These are phyloP conservation scores for Narthecium ossifragum DNA, from an alignment of 106 monocot genomes.

Conservation along the genomic window DNA sequence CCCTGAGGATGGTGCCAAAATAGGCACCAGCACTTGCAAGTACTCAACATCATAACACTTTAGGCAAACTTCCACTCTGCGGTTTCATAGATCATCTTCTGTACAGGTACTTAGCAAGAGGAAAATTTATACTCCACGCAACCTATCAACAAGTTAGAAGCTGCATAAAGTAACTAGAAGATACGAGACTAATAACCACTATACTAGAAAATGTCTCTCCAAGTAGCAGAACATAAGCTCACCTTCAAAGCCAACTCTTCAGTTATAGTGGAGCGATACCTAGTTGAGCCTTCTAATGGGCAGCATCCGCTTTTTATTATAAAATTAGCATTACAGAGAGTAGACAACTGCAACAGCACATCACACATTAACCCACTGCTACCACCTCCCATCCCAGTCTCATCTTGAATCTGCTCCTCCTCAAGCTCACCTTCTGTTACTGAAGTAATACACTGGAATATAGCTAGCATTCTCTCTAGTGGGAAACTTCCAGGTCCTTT, in stretches of 20 bases:
- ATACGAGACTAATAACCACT: no score
- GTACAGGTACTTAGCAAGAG: conserved; percentile 74
- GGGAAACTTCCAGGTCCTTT: conserved; percentile 96
- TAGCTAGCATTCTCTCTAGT: conserved; percentile 81
- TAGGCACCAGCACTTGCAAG: no score
- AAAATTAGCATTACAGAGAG: conserved; percentile 90
- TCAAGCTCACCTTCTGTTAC: conserved; percentile 38
- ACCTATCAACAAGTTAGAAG: conserved; percentile 66
- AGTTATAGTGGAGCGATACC: conserved; percentile 71
- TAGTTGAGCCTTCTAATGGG: conserved; percentile 75
- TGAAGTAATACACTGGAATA: conserved; percentile 90
- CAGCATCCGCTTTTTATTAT: conserved; percentile 62
- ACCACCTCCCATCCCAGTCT: conserved; percentile 6
- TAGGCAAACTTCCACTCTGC: not conserved
- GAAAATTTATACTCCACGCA: conserved; percentile 81
- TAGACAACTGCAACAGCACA: conserved; percentile 78
- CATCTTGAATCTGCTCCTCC: conserved; percentile 22
- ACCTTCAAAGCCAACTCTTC: conserved; percentile 90
- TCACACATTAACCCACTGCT: conserved; percentile 61
- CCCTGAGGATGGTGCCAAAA: no score
- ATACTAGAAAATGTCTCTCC: no score
- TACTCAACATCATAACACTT: no score
- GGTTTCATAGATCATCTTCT: conserved; percentile 39
- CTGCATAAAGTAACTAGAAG: no score
- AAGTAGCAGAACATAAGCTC: not conserved